phyloP scores from a whole-genome alignment of 108 stramenopile genomes.

The Pseudonitzschia pungens region DNA sequence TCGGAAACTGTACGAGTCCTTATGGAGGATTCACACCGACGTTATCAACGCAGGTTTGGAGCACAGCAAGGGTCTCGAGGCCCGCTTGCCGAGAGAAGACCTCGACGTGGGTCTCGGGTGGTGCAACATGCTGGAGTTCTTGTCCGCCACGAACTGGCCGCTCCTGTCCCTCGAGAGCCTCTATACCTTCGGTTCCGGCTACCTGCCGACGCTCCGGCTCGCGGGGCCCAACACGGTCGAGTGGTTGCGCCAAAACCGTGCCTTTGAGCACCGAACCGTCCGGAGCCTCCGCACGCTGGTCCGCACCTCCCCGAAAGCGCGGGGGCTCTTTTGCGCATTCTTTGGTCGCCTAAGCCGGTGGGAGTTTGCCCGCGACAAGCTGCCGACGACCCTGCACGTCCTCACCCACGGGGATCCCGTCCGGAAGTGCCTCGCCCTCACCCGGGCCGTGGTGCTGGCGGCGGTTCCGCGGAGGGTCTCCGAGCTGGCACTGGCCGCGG shows the following conservation, averaged over 20 bases:
- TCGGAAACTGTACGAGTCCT: neutral
- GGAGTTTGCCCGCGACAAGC: neutral
- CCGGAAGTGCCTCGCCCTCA: neutral
- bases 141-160: conserved; percentile 14
- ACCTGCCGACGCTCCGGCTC: conserved; percentile 7
- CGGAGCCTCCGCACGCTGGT: neutral
- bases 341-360: conserved; percentile 10
- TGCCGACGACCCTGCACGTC: conserved; percentile 2
- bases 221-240: neutral
- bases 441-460: neutral
- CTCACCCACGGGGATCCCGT: neutral
- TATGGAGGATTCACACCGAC: conserved; percentile 15
- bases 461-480: neutral
- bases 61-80: conserved; percentile 1
- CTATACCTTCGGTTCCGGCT: conserved; percentile 8
- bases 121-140: conserved; percentile 22
- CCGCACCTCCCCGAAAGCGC: neutral
- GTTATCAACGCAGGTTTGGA: neutral
- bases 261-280: neutral
- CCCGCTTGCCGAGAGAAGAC: conserved; percentile 18
- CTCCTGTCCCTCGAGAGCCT: neutral
- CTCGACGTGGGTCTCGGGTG: conserved; percentile 23
- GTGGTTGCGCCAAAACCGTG: conserved; percentile 1
- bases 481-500: no score
- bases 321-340: neutral